These are phyloP conservation scores for Sporothrix globosa DNA, from an alignment of 2,329 filamentous ascomycete species.

Conservation along the genomic window DNA sequence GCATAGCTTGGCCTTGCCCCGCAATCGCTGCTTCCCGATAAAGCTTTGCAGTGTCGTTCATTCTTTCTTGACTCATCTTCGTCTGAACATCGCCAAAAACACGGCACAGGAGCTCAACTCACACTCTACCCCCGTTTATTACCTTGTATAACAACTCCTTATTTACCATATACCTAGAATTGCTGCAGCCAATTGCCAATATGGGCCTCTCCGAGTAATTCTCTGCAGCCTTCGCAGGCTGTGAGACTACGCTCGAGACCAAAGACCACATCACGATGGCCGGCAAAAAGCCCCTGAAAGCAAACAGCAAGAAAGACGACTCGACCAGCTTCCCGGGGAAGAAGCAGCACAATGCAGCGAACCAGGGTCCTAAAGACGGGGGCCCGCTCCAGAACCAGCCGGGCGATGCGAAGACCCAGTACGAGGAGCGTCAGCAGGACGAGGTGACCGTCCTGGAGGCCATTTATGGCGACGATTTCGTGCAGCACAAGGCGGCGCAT, in stretches of 20 bases:
- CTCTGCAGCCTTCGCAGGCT: constrained; percentile 55
- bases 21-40: constrained; percentile 28
- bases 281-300: constrained; percentile 55
- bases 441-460: constrained; percentile 84
- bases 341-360: constrained; percentile 39
- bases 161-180: background rate
- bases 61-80: constrained; percentile 28
- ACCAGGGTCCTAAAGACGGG: constrained; percentile 8
- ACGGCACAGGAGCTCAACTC: constrained; percentile 23
- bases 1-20: constrained; percentile 17
- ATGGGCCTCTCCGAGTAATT: constrained; percentile 55
- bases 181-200: constrained; percentile 10
- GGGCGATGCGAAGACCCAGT: constrained; percentile 59
- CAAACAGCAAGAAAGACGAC: constrained; percentile 44
- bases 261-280: constrained; percentile 51
- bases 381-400: constrained; percentile 37
- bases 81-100: constrained; percentile 7
- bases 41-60: constrained; percentile 7
- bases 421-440: constrained; percentile 83
- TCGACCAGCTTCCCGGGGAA: constrained; percentile 58
- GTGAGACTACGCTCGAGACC: constrained; percentile 44
- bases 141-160: background rate
- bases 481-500: constrained; percentile 69
- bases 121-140: background rate
- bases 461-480: constrained; percentile 88